Base-by-base conservation (phyloP, 768 basidiomycete genomes). In the Psilocybe tampanensis region DNA sequence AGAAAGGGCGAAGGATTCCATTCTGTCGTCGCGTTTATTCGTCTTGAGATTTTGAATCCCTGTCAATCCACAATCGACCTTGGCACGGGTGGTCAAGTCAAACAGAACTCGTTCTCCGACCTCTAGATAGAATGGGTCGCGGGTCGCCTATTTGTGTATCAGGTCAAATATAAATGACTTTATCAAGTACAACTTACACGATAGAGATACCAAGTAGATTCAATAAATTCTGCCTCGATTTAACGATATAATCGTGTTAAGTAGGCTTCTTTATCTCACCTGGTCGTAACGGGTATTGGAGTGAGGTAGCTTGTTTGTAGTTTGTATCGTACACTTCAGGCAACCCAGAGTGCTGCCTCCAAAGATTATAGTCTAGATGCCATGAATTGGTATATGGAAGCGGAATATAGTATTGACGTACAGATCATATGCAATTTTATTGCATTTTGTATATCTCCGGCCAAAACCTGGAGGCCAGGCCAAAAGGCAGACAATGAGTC, bases 401-500 rank as follows among this genome's bases (percentile, higher is more conserved):
- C 34, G 45, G 41, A 36, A 33, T 29, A 29, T 29, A 29, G 29
- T 17, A 41, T 34, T n/a, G 1, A 64, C 87, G 65, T 61, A 93
- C 93, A 97, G 47, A 88, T 82, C 65, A 96, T 72, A 73, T 98
- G 96, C n/a, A 90, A 81, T 65, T 92, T 92, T 64, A 97, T 92
- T 17, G 95, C 96, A 69, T 84, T 94, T 68, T 92, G 86, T 33
- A 97, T 68, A 74, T 97, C 92, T 18, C 91, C 92, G 3, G 86
- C 86, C 12, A 94, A 74, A 9, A 95, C 90, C 72, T 97, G 96
- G 15, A 98, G 77, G 19, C 95, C 97, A n/a, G 96, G 94, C 86
- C 95, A 94, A 70, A 98, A 99, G 1, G 97, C 95, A 2, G 94
- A 93, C 15, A 99, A 75, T 2, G 94, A 97, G 69, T 99, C 97